Conservation (phyloP, 2,329 filamentous ascomycete species). For the Biscogniauxia marginata region DNA sequence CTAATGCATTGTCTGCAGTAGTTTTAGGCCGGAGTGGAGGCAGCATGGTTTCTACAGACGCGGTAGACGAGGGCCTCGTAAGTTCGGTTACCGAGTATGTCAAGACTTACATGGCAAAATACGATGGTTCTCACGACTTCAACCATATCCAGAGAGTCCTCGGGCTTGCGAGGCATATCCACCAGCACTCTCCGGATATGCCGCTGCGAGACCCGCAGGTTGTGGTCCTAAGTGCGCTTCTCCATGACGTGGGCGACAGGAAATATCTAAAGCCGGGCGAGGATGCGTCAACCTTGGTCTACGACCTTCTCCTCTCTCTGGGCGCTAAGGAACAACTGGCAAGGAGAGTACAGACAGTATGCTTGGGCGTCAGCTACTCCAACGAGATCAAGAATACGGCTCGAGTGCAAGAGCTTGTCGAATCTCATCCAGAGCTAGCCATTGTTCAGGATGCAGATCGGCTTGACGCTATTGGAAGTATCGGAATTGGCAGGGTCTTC, state of each 20-base stretch:
- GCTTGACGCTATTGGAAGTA: slow-evolving; percentile 84
- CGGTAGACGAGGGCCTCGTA: slow-evolving; percentile 45
- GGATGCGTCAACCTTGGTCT: slow-evolving; percentile 55
- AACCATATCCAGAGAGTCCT: slow-evolving; percentile 79
- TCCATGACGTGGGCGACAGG: slow-evolving; percentile 87
- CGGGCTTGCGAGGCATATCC: slow-evolving; percentile 66
- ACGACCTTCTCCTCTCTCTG: slow-evolving; percentile 51
- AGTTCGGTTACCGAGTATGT: slow-evolving; percentile 61
- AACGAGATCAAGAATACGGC: slow-evolving; percentile 67
- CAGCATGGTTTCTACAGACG: slow-evolving; percentile 25
- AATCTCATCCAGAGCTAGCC: slow-evolving; percentile 68
- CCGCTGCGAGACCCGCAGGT: slow-evolving; percentile 47
- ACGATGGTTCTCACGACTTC: slow-evolving; percentile 88
- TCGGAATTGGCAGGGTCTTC: slow-evolving; percentile 79
- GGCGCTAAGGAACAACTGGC: slow-evolving; percentile 61
- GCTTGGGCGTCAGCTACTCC: slow-evolving; percentile 74
- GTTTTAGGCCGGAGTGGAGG: slow-evolving; percentile 12
- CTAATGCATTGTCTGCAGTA: slow-evolving; percentile 25
- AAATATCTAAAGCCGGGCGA: slow-evolving; percentile 68
- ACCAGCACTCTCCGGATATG: slow-evolving; percentile 38
- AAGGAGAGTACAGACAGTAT: slow-evolving; percentile 66
- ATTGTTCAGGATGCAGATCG: slow-evolving; percentile 92
- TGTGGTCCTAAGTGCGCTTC: slow-evolving; percentile 68
- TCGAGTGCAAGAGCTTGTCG: slow-evolving; percentile 60
- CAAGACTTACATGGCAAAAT: slow-evolving; percentile 69